Conservation (phyloP, 2,329 filamentous ascomycete species). For the Penicillium italicum region DNA sequence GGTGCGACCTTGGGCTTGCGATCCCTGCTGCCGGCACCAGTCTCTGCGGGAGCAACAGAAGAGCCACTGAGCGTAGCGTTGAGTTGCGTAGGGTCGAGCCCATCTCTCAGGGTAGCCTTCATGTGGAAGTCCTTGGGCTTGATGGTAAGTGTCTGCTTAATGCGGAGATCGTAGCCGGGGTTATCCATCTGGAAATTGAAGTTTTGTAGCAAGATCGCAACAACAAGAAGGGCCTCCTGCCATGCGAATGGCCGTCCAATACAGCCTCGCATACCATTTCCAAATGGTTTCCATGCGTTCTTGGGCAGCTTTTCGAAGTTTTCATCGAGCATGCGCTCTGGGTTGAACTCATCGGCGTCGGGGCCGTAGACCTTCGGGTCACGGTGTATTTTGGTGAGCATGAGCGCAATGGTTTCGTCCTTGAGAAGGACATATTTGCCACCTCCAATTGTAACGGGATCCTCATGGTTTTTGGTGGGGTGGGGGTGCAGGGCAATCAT, state of each 20-base stretch:
- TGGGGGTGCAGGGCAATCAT: slow-evolving; percentile 52
- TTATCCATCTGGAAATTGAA: slow-evolving; percentile 65
- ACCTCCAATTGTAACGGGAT: slow-evolving; percentile 50
- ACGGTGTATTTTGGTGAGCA: slow-evolving; percentile 56
- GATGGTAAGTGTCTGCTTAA: slow-evolving; percentile 40
- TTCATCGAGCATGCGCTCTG: slow-evolving; percentile 69
- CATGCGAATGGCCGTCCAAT: slow-evolving; percentile 71
- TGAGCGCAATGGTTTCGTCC: slow-evolving; percentile 48
- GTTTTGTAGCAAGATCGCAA: slow-evolving; percentile 65
- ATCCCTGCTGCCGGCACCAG: slow-evolving; percentile 14
- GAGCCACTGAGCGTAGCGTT: slow-evolving; percentile 36
- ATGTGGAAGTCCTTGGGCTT: slow-evolving; percentile 59
- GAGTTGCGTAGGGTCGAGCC: slow-evolving; percentile 44
- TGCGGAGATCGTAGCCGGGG: slow-evolving; percentile 44
- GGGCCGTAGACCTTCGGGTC: slow-evolving; percentile 64
- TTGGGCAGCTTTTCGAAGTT: slow-evolving; percentile 62
- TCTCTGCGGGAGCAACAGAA: slow-evolving; percentile 7
- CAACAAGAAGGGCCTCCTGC: slow-evolving; percentile 64
- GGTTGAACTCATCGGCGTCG: slow-evolving; percentile 63
- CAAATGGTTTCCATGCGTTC: slow-evolving; percentile 70
- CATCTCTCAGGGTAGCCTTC: slow-evolving; percentile 54
- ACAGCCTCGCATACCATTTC: slow-evolving; percentile 66
- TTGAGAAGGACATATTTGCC: slow-evolving; percentile 60
- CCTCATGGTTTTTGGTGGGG: slow-evolving; percentile 40
- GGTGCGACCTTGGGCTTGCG: slow-evolving; percentile 20